A percentile compares a stretch with the other conserved stretches of the same genome.
Evolutionary conservation across 331 rosid species (phyloP).

Genomic region (Prunus yedoensis): DNA sequence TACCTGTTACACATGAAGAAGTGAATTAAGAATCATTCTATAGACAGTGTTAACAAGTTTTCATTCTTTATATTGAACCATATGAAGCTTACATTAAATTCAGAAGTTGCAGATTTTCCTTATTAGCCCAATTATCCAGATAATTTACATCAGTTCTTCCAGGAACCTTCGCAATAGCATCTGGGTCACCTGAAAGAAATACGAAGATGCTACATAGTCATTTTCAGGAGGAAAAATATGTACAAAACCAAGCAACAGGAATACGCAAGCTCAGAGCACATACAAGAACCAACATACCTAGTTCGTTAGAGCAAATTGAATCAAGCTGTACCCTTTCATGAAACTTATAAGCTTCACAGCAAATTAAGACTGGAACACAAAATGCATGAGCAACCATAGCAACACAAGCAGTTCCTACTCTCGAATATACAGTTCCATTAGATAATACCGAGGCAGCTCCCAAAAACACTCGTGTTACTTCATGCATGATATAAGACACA

Average conservation of each 20-base stretch:
- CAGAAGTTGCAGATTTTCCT: constrained; percentile 65
- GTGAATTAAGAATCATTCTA: constrained; percentile 10
- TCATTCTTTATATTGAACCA: constrained; percentile 9
- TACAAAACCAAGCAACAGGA: not conserved
- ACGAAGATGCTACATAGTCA: not conserved
- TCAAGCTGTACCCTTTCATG: constrained; percentile 94
- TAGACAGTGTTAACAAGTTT: constrained; percentile 8
- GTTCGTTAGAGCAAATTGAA: constrained; percentile 80
- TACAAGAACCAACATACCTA: constrained; percentile 47
- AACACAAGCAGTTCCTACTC: constrained; percentile 81
- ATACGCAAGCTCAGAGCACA: not conserved
- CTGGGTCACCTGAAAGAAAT: constrained; percentile 63
- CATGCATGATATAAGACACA: constrained; percentile 71
- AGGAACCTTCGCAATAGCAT: constrained; percentile 55
- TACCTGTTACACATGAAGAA: constrained; percentile 45
- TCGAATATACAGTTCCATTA: constrained; percentile 85
- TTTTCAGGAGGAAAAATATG: not conserved
- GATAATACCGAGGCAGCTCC: constrained; percentile 76
- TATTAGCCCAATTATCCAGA: constrained; percentile 44
- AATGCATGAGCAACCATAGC: constrained; percentile 90
- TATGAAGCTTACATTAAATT: constrained; percentile 61
- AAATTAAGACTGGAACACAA: constrained; percentile 72
- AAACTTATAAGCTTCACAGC: constrained; percentile 90
- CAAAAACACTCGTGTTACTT: constrained; percentile 70
- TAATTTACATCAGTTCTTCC: constrained; percentile 66